Base-by-base conservation (phyloP, 371 early-diverging fungal genomes). In the Rhizopus sp. region DNA sequence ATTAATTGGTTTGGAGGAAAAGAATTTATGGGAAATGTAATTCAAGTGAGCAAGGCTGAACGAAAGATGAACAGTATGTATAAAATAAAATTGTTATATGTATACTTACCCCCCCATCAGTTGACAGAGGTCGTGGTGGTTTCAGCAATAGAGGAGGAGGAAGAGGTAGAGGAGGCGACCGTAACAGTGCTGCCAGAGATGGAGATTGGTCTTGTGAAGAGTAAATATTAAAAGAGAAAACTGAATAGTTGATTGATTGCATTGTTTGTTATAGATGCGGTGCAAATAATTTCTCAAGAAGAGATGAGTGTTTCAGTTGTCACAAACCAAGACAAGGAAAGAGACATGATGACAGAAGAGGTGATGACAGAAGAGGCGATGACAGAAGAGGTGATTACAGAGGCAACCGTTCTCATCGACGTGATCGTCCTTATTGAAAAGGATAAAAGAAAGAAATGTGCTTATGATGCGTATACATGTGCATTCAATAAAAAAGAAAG, bases 1-100 rank as follows among this genome's bases (percentile, higher is more conserved):
- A 87, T 87, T 50, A 72, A 85, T 34, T 87, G 88, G 84, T 89
- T 89, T 64, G 72, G 86, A 35, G 87, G 86, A 68, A 78, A 77
- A 42, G 67, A 70, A 13, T 80, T 78, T 59, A 73, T 80, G 55
- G 78, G 79, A 16, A 72, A 81, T 64, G 38, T 63, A 2, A 82
- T 88, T 54, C 78, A 84, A 60, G 89, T 88, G 4, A 75, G 80
- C 57, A 80, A 80, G 68, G 86, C 89, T 30, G 86, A 84, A 55
- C 72, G 80, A 68, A 85, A 85, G 53, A 72, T 77, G 17, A 55
- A 37, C 9, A 55, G 45, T 9, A 17, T 31, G 9, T 8, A 40
- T 15, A 7, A 41, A 23, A 41, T 3, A 16, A 49, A 35, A 35
- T 8, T 47, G 5, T 30, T 5, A 31, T 38, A 12, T 35, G 12